Conservation (phyloP, 768 basidiomycete genomes). For the Boletus tomentosulus region DNA sequence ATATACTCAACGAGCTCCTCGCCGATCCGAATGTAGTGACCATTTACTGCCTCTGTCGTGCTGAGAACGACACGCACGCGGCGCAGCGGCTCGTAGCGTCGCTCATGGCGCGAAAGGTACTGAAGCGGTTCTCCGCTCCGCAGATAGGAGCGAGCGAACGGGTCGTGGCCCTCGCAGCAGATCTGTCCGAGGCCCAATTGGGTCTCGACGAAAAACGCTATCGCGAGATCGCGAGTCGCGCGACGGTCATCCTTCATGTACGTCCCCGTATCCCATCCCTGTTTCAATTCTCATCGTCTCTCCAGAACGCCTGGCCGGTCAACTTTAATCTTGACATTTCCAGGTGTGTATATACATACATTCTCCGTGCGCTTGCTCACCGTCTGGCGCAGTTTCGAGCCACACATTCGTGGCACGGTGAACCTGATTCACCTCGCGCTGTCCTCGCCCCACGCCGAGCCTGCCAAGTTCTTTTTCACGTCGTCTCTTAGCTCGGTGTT, state of each 20-base stretch:
- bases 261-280: not conserved
- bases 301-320: constrained; percentile 53
- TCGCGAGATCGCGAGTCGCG: constrained; percentile 29
- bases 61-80: constrained; percentile 42
- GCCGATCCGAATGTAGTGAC: constrained; percentile 33
- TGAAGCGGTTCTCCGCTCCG: constrained; percentile 6
- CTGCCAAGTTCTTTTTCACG: constrained; percentile 47
- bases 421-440: constrained; percentile 50
- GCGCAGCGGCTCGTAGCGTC: constrained; percentile 38
- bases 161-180: constrained; percentile 41
- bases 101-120: constrained; percentile 34
- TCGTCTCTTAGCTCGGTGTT: constrained; percentile 41
- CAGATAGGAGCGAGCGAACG: constrained; percentile 13
- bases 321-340: constrained; percentile 45
- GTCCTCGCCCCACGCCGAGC: constrained; percentile 28
- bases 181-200: constrained; percentile 37
- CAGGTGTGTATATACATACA: constrained; percentile 7
- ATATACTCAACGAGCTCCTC: constrained; percentile 44
- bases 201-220: constrained; percentile 39
- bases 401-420: constrained; percentile 45
- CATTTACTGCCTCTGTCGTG: constrained; percentile 50
- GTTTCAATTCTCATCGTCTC: not conserved
- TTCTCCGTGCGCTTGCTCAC: not conserved
- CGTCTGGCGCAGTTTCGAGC: constrained; percentile 32
- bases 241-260: constrained; percentile 47